Conservation (phyloP, 495 filamentous ascomycete genomes). For the Talaromyces borbonicus region DNA sequence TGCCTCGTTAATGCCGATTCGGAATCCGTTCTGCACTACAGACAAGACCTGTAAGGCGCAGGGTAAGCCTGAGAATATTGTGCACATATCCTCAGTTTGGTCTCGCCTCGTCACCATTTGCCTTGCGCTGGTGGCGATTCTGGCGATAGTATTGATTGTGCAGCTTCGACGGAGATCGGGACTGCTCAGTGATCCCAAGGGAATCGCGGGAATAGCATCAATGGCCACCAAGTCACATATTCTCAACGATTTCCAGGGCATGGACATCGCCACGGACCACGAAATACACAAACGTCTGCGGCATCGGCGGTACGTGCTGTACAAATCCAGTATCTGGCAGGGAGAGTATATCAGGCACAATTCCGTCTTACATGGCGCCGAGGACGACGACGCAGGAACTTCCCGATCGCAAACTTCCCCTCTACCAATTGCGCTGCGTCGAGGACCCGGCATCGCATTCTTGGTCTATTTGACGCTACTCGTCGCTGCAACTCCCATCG, state of each 20-base stretch:
- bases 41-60: background rate
- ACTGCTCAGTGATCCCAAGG: constrained; percentile 56
- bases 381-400: constrained; percentile 4
- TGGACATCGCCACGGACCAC: constrained; percentile 54
- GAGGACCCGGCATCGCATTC: constrained; percentile 48
- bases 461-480: constrained; percentile 43
- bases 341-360: constrained; percentile 34
- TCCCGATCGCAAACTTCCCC: constrained; percentile 32
- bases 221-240: constrained; percentile 66
- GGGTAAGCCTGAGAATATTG: constrained; percentile 13
- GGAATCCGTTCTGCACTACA: constrained; percentile 9
- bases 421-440: constrained; percentile 59
- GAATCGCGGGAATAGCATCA: constrained; percentile 62
- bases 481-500: constrained; percentile 39
- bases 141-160: constrained; percentile 44
- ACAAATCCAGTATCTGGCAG: constrained; percentile 56
- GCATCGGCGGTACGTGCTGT: constrained; percentile 54
- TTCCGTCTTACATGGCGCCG: too few relatives aligned
- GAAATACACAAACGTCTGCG: constrained; percentile 57
- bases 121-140: constrained; percentile 41
- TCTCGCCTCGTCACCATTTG: constrained; percentile 47
- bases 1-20: constrained; percentile 30
- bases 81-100: constrained; percentile 47
- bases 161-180: constrained; percentile 53
- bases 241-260: constrained; percentile 61